These are phyloP conservation scores for Arctostaphylos glauca DNA, from an alignment of 148 eudicot genomes.

Conservation along the genomic window DNA sequence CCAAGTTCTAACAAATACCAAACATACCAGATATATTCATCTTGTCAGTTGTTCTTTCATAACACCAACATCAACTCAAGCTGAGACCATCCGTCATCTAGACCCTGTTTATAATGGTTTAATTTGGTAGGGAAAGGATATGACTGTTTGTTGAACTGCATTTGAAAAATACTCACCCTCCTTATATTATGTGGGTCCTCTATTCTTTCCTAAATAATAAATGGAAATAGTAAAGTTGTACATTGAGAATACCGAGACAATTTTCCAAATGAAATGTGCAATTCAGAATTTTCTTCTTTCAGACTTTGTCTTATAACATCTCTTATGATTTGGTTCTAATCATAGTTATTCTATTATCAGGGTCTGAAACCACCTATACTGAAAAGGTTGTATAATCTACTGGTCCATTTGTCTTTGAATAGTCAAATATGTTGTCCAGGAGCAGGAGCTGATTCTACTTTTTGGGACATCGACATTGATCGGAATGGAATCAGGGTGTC, in stretches of 20 bases:
- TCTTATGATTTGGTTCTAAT: background rate
- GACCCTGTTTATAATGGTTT: background rate
- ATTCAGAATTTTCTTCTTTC: background rate
- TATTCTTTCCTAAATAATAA: background rate
- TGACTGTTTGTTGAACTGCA: background rate
- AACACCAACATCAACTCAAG: background rate
- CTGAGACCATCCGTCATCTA: background rate
- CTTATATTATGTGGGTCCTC: background rate
- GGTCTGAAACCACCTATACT: conserved; percentile 39
- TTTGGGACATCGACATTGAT: conserved; percentile 9
- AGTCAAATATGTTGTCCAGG: conserved; percentile 17
- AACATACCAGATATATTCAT: background rate
- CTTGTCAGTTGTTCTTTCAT: background rate
- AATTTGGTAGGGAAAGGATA: background rate
- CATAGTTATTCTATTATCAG: conserved; percentile 23
- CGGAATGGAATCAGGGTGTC: conserved; percentile 29
- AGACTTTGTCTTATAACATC: background rate
- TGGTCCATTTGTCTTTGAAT: conserved; percentile 35
- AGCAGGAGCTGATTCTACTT: conserved; percentile 17
- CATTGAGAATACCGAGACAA: background rate
- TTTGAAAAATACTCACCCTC: conserved; percentile 1
- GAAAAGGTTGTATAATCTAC: conserved; percentile 42
- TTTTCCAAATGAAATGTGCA: background rate
- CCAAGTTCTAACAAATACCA: background rate
- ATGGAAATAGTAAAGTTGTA: background rate